Evolutionary conservation across 768 basidiomycete genomes (phyloP).

Genomic region (Psilocybe subaeruginosa): DNA sequence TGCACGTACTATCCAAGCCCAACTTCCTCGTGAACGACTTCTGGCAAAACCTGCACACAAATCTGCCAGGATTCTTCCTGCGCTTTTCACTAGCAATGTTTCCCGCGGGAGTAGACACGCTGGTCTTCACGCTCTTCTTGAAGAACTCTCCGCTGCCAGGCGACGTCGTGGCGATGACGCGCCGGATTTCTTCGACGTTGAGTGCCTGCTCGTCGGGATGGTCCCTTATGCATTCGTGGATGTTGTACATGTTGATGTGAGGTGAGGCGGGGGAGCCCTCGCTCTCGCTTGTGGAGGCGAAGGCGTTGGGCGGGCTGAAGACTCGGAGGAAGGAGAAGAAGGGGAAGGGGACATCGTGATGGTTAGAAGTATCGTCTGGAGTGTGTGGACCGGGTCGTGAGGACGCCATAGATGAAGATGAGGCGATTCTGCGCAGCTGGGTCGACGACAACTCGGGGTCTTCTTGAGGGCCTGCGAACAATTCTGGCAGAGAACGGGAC

Average conservation of each 20-base stretch:
- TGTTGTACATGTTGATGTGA: background rate
- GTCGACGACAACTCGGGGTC: no score
- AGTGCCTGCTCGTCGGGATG: background rate
- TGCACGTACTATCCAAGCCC: background rate
- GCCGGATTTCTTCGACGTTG: background rate
- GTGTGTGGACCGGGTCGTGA: background rate
- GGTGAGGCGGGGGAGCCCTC: background rate
- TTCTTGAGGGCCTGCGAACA: no score
- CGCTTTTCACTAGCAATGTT: constrained; percentile 20
- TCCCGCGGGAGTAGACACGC: constrained; percentile 20
- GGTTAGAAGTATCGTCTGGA: background rate
- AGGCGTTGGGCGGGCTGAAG: no score
- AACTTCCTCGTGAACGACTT: background rate
- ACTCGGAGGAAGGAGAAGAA: background rate
- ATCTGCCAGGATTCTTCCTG: constrained; percentile 23
- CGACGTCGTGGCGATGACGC: background rate
- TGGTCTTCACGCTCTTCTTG: constrained; percentile 15
- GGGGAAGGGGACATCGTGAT: no score
- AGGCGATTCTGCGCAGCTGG: background rate
- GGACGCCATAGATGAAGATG: background rate
- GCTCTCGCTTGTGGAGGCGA: no score
- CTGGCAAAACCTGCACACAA: background rate
- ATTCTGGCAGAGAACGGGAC: no score
- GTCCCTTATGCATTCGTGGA: background rate
- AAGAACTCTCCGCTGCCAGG: constrained; percentile 2